Conservation (phyloP, 2,329 filamentous ascomycete species). For the Nannizziopsis arthrosporioides region DNA sequence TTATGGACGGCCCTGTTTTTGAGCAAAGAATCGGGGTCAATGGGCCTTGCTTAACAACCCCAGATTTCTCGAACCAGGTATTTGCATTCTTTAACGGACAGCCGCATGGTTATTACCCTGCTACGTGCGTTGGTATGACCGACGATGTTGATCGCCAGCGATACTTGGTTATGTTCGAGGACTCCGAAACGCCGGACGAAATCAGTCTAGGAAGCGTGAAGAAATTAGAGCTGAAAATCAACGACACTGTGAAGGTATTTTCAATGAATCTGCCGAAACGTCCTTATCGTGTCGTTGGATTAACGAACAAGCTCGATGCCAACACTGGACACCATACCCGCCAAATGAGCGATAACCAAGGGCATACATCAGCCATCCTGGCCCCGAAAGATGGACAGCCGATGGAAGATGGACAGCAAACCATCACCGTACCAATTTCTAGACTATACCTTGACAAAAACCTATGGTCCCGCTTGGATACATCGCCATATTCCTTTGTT, state of each 20-base stretch:
- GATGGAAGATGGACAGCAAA: slow-evolving; percentile 11
- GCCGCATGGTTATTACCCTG: slow-evolving; percentile 48
- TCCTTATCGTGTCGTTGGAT: slow-evolving; percentile 34
- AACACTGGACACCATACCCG: slow-evolving; percentile 18
- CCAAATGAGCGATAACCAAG: slow-evolving; percentile 34
- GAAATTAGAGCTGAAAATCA: slow-evolving; percentile 34
- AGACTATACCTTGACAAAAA: slow-evolving; percentile 38
- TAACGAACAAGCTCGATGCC: slow-evolving; percentile 26
- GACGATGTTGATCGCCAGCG: slow-evolving; percentile 29
- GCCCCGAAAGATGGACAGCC: slow-evolving; percentile 26
- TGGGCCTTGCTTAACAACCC: background rate
- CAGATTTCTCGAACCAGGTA: slow-evolving; percentile 41
- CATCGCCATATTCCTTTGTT: slow-evolving; percentile 28
- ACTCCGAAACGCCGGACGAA: slow-evolving; percentile 29
- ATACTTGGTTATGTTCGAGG: slow-evolving; percentile 38
- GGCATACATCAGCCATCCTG: slow-evolving; percentile 32
- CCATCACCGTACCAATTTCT: slow-evolving; percentile 35
- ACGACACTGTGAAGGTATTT: slow-evolving; percentile 39
- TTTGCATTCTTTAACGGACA: slow-evolving; percentile 48
- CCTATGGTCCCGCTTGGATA: slow-evolving; percentile 36
- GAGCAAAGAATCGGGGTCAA: background rate
- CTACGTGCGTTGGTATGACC: slow-evolving; percentile 43
- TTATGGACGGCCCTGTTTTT: background rate
- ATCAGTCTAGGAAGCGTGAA: slow-evolving; percentile 33
- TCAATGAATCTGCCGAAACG: slow-evolving; percentile 33